Conservation (phyloP, 1,284 basidiomycete genomes). For the Agaricales sp. region DNA sequence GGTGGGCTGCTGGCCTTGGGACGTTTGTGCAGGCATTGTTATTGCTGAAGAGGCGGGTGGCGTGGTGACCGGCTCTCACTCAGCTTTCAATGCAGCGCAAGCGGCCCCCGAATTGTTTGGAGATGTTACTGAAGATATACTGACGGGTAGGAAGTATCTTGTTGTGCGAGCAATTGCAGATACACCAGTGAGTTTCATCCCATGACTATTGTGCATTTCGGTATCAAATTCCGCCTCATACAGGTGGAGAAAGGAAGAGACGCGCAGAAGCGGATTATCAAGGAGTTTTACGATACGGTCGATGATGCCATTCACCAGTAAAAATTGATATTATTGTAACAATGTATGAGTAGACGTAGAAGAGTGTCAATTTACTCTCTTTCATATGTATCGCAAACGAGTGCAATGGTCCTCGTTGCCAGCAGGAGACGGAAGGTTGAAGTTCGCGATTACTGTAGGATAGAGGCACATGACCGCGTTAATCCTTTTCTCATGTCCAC, state of each 20-base stretch:
- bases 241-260: constrained; percentile 57
- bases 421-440: too few relatives aligned
- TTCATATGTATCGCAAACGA: too few relatives aligned
- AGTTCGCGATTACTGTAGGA: background rate
- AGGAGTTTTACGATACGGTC: constrained; percentile 78
- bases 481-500: background rate
- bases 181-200: constrained; percentile 31
- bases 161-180: constrained; percentile 65
- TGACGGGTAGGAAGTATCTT: constrained; percentile 82
- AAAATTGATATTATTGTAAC: background rate
- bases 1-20: constrained; percentile 92
- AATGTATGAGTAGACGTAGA: background rate
- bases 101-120: constrained; percentile 27
- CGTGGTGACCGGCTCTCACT: constrained; percentile 61
- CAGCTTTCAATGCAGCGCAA: constrained; percentile 30
- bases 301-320: constrained; percentile 54
- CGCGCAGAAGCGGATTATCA: constrained; percentile 72
- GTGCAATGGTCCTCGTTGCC: too few relatives aligned
- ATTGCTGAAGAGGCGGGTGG: constrained; percentile 89
- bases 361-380: too few relatives aligned
- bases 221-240: background rate
- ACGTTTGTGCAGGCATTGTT: constrained; percentile 86
- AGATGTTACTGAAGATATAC: constrained; percentile 56
- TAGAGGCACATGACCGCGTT: background rate
- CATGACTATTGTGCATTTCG: constrained; percentile 4